Evolutionary conservation across 2,329 filamentous ascomycete genomes (phyloP), one percentile per base, ranked within the genome.

Genomic region (Clarireedia hainanense): DNA sequence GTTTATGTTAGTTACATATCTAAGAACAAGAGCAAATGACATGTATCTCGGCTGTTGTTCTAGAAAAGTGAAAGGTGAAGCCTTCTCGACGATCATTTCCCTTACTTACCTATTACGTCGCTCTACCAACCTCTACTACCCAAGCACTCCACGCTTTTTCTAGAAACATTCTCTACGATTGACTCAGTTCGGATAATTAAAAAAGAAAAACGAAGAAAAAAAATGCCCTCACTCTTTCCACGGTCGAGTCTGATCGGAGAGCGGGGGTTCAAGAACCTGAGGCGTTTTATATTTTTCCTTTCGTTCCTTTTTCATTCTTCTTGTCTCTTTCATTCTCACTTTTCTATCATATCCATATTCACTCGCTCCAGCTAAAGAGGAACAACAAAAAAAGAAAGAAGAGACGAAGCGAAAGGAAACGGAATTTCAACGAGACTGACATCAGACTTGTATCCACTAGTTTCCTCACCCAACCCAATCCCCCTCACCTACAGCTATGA

Each of bases 381-480:
- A 53, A 45, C 6, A 17, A 26, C 9, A 26, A 45, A 20, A 6
- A 20, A 45, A 45, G n/a, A 45, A 45, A 45, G 42, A 45, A n/a
- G n/a, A 23, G n/a, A 14, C 42, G 42, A 45, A 45, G 17, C 17
- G 17, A 24, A 45, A 9, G 2, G 4, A 20, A 20, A n/a, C n/a
- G 24, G 48, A n/a, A 6, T 43, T 36, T 10, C n/a, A 42, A 20
- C 9, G 20, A 7, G 24, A 42, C 52, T 54, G 52, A 54, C 52
- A 34, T 49, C 14, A 43, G 6, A 49, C 34, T 49, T 49, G 36
- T 10, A 20, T 14, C 23, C 37, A 43, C 9, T 49, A 54, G 45
- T 54, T 54, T 54, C 52, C 52, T 49, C 52, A 54, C 24, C 52
- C 52, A 20, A 49, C 47, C 12, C 52, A 54, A 15, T 24, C 52